These are phyloP conservation scores for Vinca major DNA, from an alignment of 305 asterid species.

Conservation along the genomic window DNA sequence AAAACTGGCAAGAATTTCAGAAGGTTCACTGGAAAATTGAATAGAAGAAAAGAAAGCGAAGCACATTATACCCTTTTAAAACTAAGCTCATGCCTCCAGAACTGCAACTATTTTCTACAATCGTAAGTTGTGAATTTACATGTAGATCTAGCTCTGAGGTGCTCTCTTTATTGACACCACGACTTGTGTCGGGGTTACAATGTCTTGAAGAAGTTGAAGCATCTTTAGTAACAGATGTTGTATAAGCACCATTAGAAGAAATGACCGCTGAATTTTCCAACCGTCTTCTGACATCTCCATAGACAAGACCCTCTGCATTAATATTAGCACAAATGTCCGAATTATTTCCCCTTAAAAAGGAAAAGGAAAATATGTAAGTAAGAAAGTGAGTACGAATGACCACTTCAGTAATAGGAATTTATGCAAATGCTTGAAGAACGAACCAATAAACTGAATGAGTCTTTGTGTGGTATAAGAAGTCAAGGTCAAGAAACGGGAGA, in stretches of 20 bases:
- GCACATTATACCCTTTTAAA: constrained; percentile 61
- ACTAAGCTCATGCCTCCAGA: constrained; percentile 47
- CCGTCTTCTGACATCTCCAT: constrained; percentile 40
- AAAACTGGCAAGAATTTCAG: constrained; percentile 2
- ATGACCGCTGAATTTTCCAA: constrained; percentile 32
- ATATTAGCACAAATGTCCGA: constrained; percentile 7
- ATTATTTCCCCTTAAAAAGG: constrained; percentile 10
- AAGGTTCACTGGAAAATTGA: background rate
- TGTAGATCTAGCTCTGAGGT: constrained; percentile 27
- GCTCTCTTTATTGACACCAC: constrained; percentile 26
- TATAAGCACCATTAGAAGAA: constrained; percentile 26
- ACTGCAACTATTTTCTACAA: constrained; percentile 41
- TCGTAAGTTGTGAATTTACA: constrained; percentile 38
- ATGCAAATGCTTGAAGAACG: constrained; percentile 15
- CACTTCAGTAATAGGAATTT: background rate
- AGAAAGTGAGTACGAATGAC: background rate
- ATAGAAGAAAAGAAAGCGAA: constrained; percentile 13
- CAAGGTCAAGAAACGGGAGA: constrained; percentile 56
- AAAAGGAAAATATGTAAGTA: constrained; percentile 9
- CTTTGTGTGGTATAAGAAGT: constrained; percentile 42
- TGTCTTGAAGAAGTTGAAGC: constrained; percentile 38
- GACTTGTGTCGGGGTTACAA: constrained; percentile 24
- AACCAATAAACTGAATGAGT: constrained; percentile 54
- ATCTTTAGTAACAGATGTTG: constrained; percentile 19
- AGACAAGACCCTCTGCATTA: constrained; percentile 53